Evolutionary conservation across 441 rosid genomes (phyloP), one percentile per base, ranked within the genome.

Genomic region (Erodium chrysanthum): DNA sequence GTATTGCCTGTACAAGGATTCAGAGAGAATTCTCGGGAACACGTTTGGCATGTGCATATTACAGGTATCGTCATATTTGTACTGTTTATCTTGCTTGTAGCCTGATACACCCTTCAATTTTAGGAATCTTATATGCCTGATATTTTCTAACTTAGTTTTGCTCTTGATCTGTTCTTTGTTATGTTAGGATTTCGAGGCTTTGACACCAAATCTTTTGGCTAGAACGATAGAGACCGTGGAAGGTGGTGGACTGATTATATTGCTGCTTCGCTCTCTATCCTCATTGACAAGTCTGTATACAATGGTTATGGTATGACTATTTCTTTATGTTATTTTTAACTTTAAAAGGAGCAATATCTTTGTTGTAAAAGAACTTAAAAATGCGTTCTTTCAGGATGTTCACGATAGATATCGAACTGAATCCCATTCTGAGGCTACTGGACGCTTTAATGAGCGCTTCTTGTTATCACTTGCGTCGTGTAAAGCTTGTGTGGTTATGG

Each of bases 151-250:
- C 64, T 14, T 12, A 25, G 35, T 25, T 60, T 25, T 25, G n/a
- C 64, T 31, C 12, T 35, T 60, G 64, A 60, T 18, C 25, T 65
- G 56, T 46, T 20, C 18, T 56, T 40, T 62, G 60, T 54, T 4
- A 46, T 74, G 17, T 65, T 81, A 94, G 99, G 99, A 94, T 76
- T 94, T 94, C 80, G 97, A 91, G 82, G 99, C 99, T 37, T 73
- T 94, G 75, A 91, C 99, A 35, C 99, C 97, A 25, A 94, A 94
- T 85, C 85, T 94, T 33, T 80, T 91, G 68, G 99, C 97, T 17
- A 91, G 99, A 77, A 91, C 97, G 0, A 88, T 91, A 64, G 99
- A 94, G 77, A 94, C 99, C n/a, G 99, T 94, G 64, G 92, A 94
- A 79, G 99, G 99, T 69, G 99, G 97, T 66, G 97, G 99, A 63